These are phyloP conservation scores for Endoconidiophora laricicola DNA, from an alignment of 2,329 filamentous ascomycete genomes.

Conservation along the genomic window DNA sequence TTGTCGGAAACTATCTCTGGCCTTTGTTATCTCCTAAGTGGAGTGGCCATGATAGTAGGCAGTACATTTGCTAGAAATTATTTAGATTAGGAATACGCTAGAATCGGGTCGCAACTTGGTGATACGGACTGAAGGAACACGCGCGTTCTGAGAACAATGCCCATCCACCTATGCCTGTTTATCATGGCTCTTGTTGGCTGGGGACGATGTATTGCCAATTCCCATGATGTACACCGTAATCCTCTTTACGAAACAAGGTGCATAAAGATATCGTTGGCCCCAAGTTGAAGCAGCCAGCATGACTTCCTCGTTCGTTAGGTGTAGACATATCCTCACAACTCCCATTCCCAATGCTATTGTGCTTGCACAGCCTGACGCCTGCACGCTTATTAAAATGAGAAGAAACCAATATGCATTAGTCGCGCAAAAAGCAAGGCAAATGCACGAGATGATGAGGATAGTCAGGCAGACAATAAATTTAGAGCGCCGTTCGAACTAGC, in stretches of 20 bases:
- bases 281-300: constrained; percentile 21
- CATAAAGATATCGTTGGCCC: constrained; percentile 17
- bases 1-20: constrained; percentile 20
- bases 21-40: constrained; percentile 20
- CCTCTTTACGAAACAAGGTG: not conserved
- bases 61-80: constrained; percentile 18
- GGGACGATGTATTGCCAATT: constrained; percentile 17
- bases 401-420: constrained; percentile 20
- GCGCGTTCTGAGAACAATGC: constrained; percentile 17
- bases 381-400: constrained; percentile 19
- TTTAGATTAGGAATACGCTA: constrained; percentile 19
- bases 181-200: constrained; percentile 17
- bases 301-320: constrained; percentile 20
- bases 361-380: constrained; percentile 21
- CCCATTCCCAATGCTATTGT: constrained; percentile 21
- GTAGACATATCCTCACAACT: constrained; percentile 21
- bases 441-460: constrained; percentile 19
- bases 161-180: constrained; percentile 16
- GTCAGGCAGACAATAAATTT: constrained; percentile 19
- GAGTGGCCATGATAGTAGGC: constrained; percentile 19
- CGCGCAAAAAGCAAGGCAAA: constrained; percentile 21
- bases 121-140: constrained; percentile 14
- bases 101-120: constrained; percentile 13
- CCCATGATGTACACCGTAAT: too few species aligned
- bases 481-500: constrained; percentile 20